These are phyloP conservation scores for Cubamyces lactineus DNA, from an alignment of 768 basidiomycete genomes.

Conservation along the genomic window DNA sequence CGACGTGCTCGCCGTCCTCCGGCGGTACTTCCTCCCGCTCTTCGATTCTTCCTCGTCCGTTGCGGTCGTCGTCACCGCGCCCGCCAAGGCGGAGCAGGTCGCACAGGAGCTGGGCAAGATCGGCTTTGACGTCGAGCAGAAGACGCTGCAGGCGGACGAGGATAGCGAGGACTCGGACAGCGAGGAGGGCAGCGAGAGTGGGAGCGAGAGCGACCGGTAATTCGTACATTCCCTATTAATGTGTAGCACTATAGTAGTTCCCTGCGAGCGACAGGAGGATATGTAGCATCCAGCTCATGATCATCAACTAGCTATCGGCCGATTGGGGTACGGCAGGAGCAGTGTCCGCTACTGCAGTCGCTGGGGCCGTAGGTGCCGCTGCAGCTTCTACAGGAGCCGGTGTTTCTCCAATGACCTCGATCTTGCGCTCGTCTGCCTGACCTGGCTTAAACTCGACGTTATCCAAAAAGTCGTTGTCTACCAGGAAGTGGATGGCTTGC, in stretches of 20 bases:
- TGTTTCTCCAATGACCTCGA: conserved; percentile 55
- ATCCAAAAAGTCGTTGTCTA: conserved; percentile 84
- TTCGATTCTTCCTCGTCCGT: conserved; percentile 79
- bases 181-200: conserved; percentile 27
- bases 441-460: conserved; percentile 83
- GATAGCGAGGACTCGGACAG: conserved; percentile 41
- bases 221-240: conserved; percentile 8
- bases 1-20: conserved; percentile 70
- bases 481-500: conserved; percentile 88
- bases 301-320: conserved; percentile 5
- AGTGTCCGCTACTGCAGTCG: not conserved
- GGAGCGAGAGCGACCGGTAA: conserved; percentile 18
- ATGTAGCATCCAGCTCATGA: conserved; percentile 23
- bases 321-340: not conserved
- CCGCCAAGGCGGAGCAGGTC: conserved; percentile 77
- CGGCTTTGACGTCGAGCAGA: conserved; percentile 83
- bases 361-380: not conserved
- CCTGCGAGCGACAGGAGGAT: not conserved
- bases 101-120: conserved; percentile 57
- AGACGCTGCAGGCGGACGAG: conserved; percentile 61
- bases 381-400: not conserved
- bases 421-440: conserved; percentile 64
- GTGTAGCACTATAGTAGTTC: conserved; percentile 20
- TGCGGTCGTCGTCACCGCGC: conserved; percentile 81
- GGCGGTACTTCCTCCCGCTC: conserved; percentile 80